A percentile compares a stretch with the other conserved stretches of the same genome.
phyloP scores from a whole-genome alignment of 371 early-diverging fungal species.

The Gilbertella persicaria region DNA sequence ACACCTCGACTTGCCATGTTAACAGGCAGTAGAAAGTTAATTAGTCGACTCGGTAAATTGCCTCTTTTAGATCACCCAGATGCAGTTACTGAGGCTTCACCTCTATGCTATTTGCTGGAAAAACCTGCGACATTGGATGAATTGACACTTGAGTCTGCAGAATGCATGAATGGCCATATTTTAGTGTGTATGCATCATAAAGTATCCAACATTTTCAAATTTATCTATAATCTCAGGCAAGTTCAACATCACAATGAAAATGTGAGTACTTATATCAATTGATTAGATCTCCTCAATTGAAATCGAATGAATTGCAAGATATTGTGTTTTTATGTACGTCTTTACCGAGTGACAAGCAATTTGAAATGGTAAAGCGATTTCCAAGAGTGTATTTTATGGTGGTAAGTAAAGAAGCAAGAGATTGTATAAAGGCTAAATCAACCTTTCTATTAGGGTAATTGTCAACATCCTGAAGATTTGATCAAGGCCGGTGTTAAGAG shows the following conservation, averaged over 20 bases:
- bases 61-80: constrained; percentile 23
- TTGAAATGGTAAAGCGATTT: constrained; percentile 53
- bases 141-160: constrained; percentile 34
- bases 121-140: constrained; percentile 33
- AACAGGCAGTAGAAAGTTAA: constrained; percentile 25
- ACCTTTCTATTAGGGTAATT: constrained; percentile 48
- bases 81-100: constrained; percentile 25
- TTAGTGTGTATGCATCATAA: constrained; percentile 50
- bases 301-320: constrained; percentile 47
- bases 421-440: constrained; percentile 9
- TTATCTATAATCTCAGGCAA: constrained; percentile 48
- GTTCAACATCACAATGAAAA: not conserved
- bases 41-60: constrained; percentile 17
- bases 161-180: constrained; percentile 41
- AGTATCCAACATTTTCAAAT: constrained; percentile 48
- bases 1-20: constrained; percentile 27
- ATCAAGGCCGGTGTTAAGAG: constrained; percentile 56
- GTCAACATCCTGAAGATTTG: constrained; percentile 59
- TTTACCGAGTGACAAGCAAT: constrained; percentile 41
- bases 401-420: constrained; percentile 28
- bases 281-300: constrained; percentile 41
- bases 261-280: not conserved
- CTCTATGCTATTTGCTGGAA: constrained; percentile 52
- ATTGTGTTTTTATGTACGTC: constrained; percentile 54
- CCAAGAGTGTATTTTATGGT: constrained; percentile 57